Percentiles rank a stretch among this genome's conserved stretches.
These are phyloP conservation scores for Paecilomyces formosus DNA, from an alignment of 2,329 filamentous ascomycete species.

Conservation along the genomic window DNA sequence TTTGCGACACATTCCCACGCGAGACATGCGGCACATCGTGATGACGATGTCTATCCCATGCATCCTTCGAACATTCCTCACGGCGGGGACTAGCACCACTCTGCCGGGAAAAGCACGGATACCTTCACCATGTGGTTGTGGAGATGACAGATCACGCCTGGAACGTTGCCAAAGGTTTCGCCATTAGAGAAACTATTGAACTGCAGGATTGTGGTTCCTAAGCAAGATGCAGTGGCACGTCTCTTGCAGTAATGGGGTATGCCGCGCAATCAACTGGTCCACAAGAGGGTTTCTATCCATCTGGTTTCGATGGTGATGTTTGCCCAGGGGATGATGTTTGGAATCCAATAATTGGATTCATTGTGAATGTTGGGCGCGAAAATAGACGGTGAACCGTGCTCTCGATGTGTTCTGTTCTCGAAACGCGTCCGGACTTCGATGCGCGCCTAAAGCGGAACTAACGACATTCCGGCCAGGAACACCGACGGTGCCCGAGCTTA, in stretches of 20 bases:
- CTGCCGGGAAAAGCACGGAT: not conserved
- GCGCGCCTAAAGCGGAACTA: not conserved
- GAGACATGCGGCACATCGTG: not conserved
- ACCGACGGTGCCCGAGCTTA: not conserved
- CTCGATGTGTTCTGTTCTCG: not conserved
- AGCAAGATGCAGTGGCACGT: not conserved
- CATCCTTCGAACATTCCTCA: not conserved
- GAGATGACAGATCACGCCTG: not conserved
- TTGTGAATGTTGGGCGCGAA: not conserved
- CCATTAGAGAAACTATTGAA: not conserved
- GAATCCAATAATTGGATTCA: not conserved
- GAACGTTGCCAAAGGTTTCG: conserved; percentile 14
- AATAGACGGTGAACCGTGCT: not conserved
- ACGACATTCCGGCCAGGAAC: not conserved
- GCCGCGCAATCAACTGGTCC: not conserved
- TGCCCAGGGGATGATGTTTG: not conserved
- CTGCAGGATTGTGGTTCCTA: not conserved
- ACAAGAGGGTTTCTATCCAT: not conserved
- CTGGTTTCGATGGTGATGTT: not conserved
- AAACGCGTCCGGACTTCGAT: not conserved
- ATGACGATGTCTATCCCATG: not conserved
- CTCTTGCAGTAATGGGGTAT: not conserved
- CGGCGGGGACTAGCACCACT: not conserved
- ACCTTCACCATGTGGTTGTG: not conserved
- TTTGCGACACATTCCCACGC: not conserved